These are phyloP conservation scores for Xylaria curta DNA, from an alignment of 495 filamentous ascomycete genomes.

Conservation along the genomic window DNA sequence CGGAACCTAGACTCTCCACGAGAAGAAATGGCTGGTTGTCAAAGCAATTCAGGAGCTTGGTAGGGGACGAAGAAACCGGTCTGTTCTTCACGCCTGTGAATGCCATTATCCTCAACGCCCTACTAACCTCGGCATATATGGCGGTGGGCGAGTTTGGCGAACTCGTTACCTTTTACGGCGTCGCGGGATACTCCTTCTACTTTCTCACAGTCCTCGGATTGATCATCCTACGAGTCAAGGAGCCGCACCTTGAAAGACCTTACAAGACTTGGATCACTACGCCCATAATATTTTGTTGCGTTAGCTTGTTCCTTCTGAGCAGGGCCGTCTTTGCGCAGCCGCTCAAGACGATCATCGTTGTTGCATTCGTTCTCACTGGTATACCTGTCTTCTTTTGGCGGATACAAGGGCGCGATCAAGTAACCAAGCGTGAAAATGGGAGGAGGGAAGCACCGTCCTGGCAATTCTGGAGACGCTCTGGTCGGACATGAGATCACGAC, in stretches of 20 bases:
- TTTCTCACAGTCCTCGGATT: slow-evolving; percentile 93
- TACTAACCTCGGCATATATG: slow-evolving; percentile 76
- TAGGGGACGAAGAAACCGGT: slow-evolving; percentile 66
- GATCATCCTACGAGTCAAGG: slow-evolving; percentile 86
- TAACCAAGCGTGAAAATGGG: slow-evolving; percentile 44
- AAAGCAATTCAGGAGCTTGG: slow-evolving; percentile 60
- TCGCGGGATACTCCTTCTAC: slow-evolving; percentile 96
- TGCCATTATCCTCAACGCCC: slow-evolving; percentile 81
- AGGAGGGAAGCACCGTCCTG: slow-evolving; percentile 41
- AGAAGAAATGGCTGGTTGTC: slow-evolving; percentile 65
- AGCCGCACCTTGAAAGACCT: slow-evolving; percentile 85
- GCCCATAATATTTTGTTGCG: slow-evolving; percentile 97
- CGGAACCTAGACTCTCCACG: slow-evolving; percentile 48
- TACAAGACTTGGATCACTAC: slow-evolving; percentile 97
- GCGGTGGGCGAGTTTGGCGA: slow-evolving; percentile 88
- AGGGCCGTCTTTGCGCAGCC: slow-evolving; percentile 88
- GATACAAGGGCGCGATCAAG: slow-evolving; percentile 63
- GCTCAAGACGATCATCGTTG: slow-evolving; percentile 84
- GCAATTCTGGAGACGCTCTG: slow-evolving; percentile 54
- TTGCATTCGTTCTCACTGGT: slow-evolving; percentile 81
- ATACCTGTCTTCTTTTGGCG: slow-evolving; percentile 90
- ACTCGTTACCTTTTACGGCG: slow-evolving; percentile 94
- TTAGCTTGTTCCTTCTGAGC: slow-evolving; percentile 88
- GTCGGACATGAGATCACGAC: slow-evolving; percentile 19
- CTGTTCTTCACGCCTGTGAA: slow-evolving; percentile 89